A percentile compares a stretch with the other conserved stretches of the same genome.
Conservation (phyloP, 768 basidiomycete species). For the Leccinum sublutescens region DNA sequence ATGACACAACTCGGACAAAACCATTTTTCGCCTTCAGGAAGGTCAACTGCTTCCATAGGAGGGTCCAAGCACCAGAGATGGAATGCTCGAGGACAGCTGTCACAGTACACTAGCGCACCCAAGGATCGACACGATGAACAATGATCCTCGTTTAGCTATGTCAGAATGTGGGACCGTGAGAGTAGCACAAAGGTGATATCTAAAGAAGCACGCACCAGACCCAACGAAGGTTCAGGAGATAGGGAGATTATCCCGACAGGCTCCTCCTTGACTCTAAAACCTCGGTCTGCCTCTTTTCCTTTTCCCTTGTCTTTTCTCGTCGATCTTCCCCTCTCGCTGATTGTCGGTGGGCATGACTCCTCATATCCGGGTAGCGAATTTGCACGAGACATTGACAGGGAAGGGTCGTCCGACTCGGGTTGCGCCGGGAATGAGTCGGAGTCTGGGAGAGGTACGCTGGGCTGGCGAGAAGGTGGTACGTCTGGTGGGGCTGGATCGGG, state of each 20-base stretch:
- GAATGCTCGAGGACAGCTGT: conserved; percentile 94
- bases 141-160: conserved; percentile 72
- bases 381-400: conserved; percentile 58
- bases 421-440: conserved; percentile 51
- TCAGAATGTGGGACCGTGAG: conserved; percentile 16
- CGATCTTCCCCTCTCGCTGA: conserved; percentile 27
- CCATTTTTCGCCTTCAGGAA: conserved; percentile 78
- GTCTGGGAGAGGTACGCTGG: conserved; percentile 42
- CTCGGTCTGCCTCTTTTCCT: conserved; percentile 41
- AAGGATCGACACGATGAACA: conserved; percentile 80
- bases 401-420: conserved; percentile 57
- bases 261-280: conserved; percentile 46
- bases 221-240: conserved; percentile 34
- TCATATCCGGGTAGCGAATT: conserved; percentile 44
- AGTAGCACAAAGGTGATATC: conserved; percentile 4
- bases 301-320: conserved; percentile 47
- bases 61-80: conserved; percentile 97
- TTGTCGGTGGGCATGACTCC: conserved; percentile 20
- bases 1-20: conserved; percentile 73
- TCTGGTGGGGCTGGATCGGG: conserved; percentile 43
- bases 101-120: conserved; percentile 92
- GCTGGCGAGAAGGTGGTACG: conserved; percentile 35
- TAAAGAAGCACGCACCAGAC: conserved; percentile 35
- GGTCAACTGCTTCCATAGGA: conserved; percentile 84
- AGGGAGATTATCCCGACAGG: conserved; percentile 36